Evolutionary conservation across 352 stramenopile genomes (phyloP).

Genomic region (Phytophthora sp.): DNA sequence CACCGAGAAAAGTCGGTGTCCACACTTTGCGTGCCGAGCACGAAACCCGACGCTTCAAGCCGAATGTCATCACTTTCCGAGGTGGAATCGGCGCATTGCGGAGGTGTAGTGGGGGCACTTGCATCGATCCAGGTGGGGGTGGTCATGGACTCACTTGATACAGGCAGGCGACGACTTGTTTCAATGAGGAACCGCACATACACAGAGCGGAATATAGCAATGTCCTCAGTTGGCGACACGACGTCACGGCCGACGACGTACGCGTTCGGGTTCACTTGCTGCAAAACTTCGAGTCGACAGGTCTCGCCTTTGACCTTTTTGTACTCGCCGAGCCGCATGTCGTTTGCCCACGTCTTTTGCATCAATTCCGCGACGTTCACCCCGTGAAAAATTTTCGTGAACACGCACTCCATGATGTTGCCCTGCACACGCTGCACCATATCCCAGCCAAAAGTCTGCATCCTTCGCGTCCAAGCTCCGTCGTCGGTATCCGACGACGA

Average conservation of each 20-base stretch:
- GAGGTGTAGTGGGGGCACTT: constrained; percentile 9
- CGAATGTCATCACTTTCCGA: constrained; percentile 14
- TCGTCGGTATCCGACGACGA: constrained; percentile 24
- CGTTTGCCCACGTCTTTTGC: constrained; percentile 51
- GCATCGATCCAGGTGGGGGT: constrained; percentile 20
- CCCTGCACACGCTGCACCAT: constrained; percentile 38
- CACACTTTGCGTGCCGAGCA: constrained; percentile 49
- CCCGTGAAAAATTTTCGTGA: constrained; percentile 39
- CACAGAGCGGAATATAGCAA: constrained; percentile 40
- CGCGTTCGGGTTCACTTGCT: constrained; percentile 39
- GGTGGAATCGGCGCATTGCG: constrained; percentile 13
- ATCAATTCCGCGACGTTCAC: constrained; percentile 36
- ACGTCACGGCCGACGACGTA: constrained; percentile 46
- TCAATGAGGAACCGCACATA: constrained; percentile 52
- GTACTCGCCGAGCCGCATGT: constrained; percentile 42
- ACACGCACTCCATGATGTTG: constrained; percentile 46
- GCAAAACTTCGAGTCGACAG: constrained; percentile 40
- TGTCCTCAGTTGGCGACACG: constrained; percentile 33
- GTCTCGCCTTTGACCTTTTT: constrained; percentile 51
- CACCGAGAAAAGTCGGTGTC: constrained; percentile 28
- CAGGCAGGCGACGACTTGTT: constrained; percentile 23
- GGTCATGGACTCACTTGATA: neutral
- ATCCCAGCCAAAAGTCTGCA: constrained; percentile 44
- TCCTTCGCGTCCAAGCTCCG: constrained; percentile 12
- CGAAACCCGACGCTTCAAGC: constrained; percentile 32